Base-by-base conservation (phyloP, 345 rosid genomes). In the Salix viminalis region DNA sequence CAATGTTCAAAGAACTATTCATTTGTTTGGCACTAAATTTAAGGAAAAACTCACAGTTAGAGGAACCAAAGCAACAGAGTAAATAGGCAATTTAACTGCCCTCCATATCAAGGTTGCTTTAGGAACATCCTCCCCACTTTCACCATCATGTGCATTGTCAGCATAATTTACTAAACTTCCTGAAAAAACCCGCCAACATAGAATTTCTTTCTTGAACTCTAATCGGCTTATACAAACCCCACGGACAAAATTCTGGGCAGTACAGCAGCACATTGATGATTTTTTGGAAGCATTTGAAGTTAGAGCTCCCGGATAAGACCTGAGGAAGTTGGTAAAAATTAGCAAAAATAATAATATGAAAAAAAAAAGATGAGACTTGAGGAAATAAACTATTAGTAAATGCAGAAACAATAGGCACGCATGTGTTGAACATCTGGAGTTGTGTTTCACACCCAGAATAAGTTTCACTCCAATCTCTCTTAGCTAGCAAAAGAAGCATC, bases 1-100 rank as follows among this genome's bases (percentile, higher is more conserved):
- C 56, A 50, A 50, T 16, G 2, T 50, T 18, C 9, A 50, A 18
- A 50, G n/a, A 18, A 5, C 21, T 5, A 50, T 7, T 21, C 56
- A 16, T 16, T 50, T 50, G 56, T 50, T 50, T 50, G 21, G 2
- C 15, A 2, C 8, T 36, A 65, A 24, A 1, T 36, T 37, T 14
- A 28, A 75, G 26, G n/a, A 1, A 11, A 71, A 70, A 82, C 94
- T 86, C 84, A 92, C 98, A 0, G 94, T 90, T 23, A 92, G 91
- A 83, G 97, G 98, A 88, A 92, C 75, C 74, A 92, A 84, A 75
- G 97, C 98, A 41, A 94, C 96, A 37, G 91, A 90, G 81, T 91
- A 94, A 75, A 92, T 87, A 7, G 97, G 97, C 71, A 94, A 81
- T 80, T 94, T 92, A 71, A 91, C 70, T 77, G 98, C 97, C 77